Conservation (phyloP, 148 eudicot genomes). For the Amaranthus palmeri region DNA sequence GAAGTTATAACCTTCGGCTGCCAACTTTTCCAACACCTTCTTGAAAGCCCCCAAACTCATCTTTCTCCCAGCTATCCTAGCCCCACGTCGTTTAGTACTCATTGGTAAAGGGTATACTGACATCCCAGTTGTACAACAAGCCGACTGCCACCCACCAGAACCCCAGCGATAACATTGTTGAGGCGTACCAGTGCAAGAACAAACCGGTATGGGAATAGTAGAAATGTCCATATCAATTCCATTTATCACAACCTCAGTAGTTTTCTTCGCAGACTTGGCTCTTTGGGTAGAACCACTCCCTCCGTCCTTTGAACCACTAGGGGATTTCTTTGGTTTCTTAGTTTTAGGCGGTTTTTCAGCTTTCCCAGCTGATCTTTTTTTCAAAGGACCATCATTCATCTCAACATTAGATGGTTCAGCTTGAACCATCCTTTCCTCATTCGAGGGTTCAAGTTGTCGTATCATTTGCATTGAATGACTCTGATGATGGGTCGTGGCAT, state of each 20-base stretch:
- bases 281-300: slow-evolving; percentile 34
- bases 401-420: slow-evolving; percentile 28
- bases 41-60: slow-evolving; percentile 51
- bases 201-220: slow-evolving; percentile 46
- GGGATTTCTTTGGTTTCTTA: slow-evolving; percentile 39
- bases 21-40: slow-evolving; percentile 49
- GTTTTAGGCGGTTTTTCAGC: slow-evolving; percentile 34
- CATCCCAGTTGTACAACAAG: slow-evolving; percentile 45
- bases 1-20: slow-evolving; percentile 51
- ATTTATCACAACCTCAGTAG: slow-evolving; percentile 42
- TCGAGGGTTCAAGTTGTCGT: slow-evolving; percentile 36
- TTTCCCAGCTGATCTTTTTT: slow-evolving; percentile 39
- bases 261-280: slow-evolving; percentile 40
- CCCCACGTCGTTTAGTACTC: slow-evolving; percentile 48
- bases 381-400: slow-evolving; percentile 26
- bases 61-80: slow-evolving; percentile 49
- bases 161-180: slow-evolving; percentile 53
- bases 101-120: slow-evolving; percentile 49
- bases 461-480: slow-evolving; percentile 34
- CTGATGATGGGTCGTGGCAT: slow-evolving; percentile 2
- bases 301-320: slow-evolving; percentile 37
- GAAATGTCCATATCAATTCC: slow-evolving; percentile 48
- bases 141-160: slow-evolving; percentile 52
- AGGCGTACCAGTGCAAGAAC: slow-evolving; percentile 41
- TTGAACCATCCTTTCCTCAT: slow-evolving; percentile 36